Conservation (phyloP, 2,329 filamentous ascomycete species). For the Colletotrichum cereale region DNA sequence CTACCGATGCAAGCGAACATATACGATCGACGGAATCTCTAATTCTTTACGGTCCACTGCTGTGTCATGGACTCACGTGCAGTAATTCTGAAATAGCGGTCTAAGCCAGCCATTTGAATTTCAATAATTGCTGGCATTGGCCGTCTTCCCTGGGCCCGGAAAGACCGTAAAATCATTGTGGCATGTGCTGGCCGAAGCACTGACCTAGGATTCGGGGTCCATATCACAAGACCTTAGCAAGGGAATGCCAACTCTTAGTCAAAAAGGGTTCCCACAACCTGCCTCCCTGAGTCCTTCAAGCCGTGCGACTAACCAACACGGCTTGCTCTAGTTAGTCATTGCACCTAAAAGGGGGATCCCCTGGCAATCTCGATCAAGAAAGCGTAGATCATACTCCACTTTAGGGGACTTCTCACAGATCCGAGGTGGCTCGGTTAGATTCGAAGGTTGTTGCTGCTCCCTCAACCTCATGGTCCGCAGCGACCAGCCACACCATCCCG, state of each 20-base stretch:
- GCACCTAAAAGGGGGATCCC: not conserved
- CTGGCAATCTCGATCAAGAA: constrained; percentile 14
- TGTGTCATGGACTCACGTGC: not conserved
- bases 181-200: not conserved
- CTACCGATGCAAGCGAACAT: constrained; percentile 14
- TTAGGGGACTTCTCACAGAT: constrained; percentile 4
- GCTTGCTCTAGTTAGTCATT: not conserved
- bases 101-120: not conserved
- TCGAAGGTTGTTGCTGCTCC: not conserved
- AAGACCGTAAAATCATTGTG: not conserved
- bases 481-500: constrained; percentile 26
- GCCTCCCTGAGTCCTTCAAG: constrained; percentile 6
- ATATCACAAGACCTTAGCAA: not conserved
- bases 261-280: not conserved
- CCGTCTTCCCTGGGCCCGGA: not conserved
- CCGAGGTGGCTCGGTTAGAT: not conserved
- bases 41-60: not conserved
- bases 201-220: constrained; percentile 18
- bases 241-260: constrained; percentile 9
- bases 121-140: not conserved
- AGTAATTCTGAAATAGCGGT: constrained; percentile 11
- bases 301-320: not conserved
- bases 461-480: constrained; percentile 6
- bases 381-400: constrained; percentile 23
- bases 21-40: constrained; percentile 2